Base-by-base conservation (phyloP, 1,284 basidiomycete genomes). In the Microbotryum saponariae region DNA sequence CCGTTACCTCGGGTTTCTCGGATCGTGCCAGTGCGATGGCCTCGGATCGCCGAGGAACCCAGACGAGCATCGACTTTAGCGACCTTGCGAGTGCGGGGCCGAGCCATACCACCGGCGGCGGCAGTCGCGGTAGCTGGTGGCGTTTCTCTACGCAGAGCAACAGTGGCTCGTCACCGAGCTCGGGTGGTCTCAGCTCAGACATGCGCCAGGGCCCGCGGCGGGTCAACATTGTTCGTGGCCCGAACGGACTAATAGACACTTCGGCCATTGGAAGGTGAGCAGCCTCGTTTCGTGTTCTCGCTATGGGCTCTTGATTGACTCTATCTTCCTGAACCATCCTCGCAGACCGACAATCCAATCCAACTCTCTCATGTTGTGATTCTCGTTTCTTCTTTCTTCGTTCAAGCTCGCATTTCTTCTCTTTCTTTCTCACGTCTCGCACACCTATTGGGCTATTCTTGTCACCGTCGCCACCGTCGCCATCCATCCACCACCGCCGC, bases 301-400 rank as follows among this genome's bases (percentile, higher is more conserved):
- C 37, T 46, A 29, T 25, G 6, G 42, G 18, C 10, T 14, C 29
- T 25, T n/a, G 16, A 37, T 42, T 61, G 51, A 56, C 49, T 42
- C 27, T 9, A 1, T n/a, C 29, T 1, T 31, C 6, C 14, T 29
- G 20, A 12, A 45, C 21, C 8, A 9, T 20, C 1, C 18, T 3
- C 6, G 33, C 62, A 68, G 67, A 42, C 67, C 67, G 29, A 44
- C 48, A 33, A 59, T 59, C 53, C 63, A 65, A 52, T 60, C 57
- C 55, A 69, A 67, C 44, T 69, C 68, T 55, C 61, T 67, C 52
- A 62, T 69, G 63, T 59, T 69, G 33, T 68, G 47, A 47, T 20
- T 10, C 7, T 50, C 27, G 21, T 42, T 42, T 12, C 12, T 6
- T 6, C 16, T 4, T 42, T 42, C 37, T 42, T 42, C 37, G 37